Evolutionary conservation across 192 early-diverging fungal genomes (phyloP).

Genomic region (Backusella sp.): DNA sequence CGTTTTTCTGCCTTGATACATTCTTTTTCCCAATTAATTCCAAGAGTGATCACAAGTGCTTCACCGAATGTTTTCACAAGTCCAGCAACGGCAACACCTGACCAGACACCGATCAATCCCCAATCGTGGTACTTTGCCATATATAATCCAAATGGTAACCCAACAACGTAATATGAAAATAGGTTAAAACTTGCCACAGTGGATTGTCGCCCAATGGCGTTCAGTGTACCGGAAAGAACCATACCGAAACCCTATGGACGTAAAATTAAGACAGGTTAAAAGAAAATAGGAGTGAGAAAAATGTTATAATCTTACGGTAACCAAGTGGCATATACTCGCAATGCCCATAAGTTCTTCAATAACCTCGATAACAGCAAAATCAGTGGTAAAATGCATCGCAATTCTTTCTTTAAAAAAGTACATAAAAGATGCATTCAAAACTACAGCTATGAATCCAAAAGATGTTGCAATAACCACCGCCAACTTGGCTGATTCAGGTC

Average conservation of each 20-base stretch:
- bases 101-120: constrained; percentile 31
- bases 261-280: not conserved
- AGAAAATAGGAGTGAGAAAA: not conserved
- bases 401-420: constrained; percentile 8
- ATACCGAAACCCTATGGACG: constrained; percentile 16
- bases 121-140: constrained; percentile 12
- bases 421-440: constrained; percentile 13
- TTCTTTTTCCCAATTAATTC: constrained; percentile 21
- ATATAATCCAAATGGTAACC: constrained; percentile 28
- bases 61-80: constrained; percentile 19
- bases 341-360: constrained; percentile 21
- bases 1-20: constrained; percentile 6
- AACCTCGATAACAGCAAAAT: constrained; percentile 10
- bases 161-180: constrained; percentile 21
- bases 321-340: constrained; percentile 20
- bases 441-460: constrained; percentile 4
- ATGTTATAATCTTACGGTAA: not conserved
- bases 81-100: constrained; percentile 22
- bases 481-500: constrained; percentile 14
- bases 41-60: constrained; percentile 1
- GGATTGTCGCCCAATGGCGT: constrained; percentile 23
- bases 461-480: constrained; percentile 2
- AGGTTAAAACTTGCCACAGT: constrained; percentile 28
- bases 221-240: constrained; percentile 25
- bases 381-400: constrained; percentile 14